Percentiles rank a stretch among this genome's conserved stretches.
These are phyloP conservation scores for Durio zibethinus DNA, from an alignment of 345 rosid genomes.

Conservation along the genomic window DNA sequence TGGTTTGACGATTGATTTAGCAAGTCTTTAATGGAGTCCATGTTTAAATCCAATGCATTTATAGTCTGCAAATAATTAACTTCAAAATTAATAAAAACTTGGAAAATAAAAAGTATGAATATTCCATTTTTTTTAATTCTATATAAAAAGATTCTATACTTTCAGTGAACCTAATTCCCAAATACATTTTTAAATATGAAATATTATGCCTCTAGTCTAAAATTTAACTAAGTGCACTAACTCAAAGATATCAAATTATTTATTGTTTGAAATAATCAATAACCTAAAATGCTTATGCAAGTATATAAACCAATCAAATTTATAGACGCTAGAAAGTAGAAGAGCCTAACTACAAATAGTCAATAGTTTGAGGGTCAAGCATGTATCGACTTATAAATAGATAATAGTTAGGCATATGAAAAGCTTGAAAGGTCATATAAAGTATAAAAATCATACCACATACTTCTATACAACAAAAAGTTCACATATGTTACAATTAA, in stretches of 20 bases:
- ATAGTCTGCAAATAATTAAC: no score
- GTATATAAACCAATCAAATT: not conserved
- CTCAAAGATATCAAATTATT: not conserved
- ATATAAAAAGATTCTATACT: no score
- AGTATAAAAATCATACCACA: constrained; percentile 56
- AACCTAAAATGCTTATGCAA: not conserved
- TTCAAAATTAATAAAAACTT: no score
- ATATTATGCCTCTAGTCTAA: not conserved
- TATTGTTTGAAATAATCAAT: not conserved
- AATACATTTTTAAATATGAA: not conserved
- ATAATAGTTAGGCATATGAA: not conserved
- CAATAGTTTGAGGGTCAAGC: not conserved
- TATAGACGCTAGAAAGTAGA: not conserved
- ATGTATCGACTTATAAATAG: not conserved
- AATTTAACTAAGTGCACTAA: not conserved
- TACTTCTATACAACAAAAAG: constrained; percentile 82
- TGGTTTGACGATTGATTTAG: no score
- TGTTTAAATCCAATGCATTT: no score
- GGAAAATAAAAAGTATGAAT: no score
- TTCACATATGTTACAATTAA: constrained; percentile 90
- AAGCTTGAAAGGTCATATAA: not conserved
- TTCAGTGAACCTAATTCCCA: no score
- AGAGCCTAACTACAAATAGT: not conserved
- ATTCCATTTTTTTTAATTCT: no score
- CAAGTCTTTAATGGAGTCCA: no score